Evolutionary conservation across 148 eudicot genomes (phyloP).

Genomic region (Selenicereus undatus): DNA sequence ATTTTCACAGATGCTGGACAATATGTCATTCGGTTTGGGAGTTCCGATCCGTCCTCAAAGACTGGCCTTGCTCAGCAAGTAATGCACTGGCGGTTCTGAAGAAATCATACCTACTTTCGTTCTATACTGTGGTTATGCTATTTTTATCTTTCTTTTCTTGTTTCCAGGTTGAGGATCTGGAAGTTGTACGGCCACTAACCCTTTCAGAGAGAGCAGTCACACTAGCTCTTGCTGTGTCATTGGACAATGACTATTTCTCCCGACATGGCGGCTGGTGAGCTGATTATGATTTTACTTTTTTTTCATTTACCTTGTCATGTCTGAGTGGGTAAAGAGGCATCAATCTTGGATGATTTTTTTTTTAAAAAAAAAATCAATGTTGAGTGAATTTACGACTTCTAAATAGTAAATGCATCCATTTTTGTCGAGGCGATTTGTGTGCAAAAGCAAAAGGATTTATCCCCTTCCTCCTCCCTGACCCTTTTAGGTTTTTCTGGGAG

Average conservation of each 20-base stretch:
- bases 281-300: conserved; percentile 3
- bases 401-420: not conserved
- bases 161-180: conserved; percentile 66
- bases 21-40: conserved; percentile 90
- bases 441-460: not conserved
- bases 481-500: not conserved
- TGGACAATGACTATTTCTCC: conserved; percentile 93
- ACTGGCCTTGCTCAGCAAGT: conserved; percentile 47
- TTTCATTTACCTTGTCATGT: not conserved
- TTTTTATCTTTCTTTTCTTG: conserved; percentile 5
- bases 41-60: conserved; percentile 38
- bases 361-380: too few relatives aligned
- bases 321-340: not conserved
- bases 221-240: conserved; percentile 88
- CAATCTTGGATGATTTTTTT: not conserved
- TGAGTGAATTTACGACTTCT: not conserved
- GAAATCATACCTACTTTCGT: not conserved
- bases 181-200: conserved; percentile 73
- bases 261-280: conserved; percentile 93
- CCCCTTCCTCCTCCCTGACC: not conserved
- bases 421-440: not conserved
- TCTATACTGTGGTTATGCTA: not conserved
- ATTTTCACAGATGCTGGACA: conserved; percentile 98
- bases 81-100: conserved; percentile 9
- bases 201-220: conserved; percentile 91